Percentiles rank a stretch among this genome's conserved stretches.
phyloP scores from a whole-genome alignment of 257 asterid genomes.

The Nicotiana benthamiana region DNA sequence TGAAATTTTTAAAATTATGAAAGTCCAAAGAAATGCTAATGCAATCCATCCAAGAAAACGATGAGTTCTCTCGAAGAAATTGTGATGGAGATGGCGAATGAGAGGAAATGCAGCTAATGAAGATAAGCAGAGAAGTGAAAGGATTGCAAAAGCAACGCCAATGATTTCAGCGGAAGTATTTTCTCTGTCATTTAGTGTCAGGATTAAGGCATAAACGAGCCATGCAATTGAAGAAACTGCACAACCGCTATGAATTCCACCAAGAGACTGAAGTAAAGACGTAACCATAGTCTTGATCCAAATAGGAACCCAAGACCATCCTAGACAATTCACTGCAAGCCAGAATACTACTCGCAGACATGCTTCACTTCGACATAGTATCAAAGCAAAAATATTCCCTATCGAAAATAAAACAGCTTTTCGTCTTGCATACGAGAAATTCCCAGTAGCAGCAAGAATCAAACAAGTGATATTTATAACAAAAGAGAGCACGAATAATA shows the following conservation, averaged over 20 bases:
- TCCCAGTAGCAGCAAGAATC: constrained; percentile 49
- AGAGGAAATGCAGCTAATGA: constrained; percentile 62
- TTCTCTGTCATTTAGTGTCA: constrained; percentile 34
- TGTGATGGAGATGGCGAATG: constrained; percentile 78
- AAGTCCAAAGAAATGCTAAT: constrained; percentile 49
- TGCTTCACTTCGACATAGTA: constrained; percentile 64
- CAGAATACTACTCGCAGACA: constrained; percentile 46
- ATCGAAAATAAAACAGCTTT: constrained; percentile 44
- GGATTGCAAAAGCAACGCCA: constrained; percentile 42
- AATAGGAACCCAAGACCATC: constrained; percentile 49
- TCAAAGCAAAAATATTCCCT: constrained; percentile 47
- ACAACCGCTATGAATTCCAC: constrained; percentile 73
- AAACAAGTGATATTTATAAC: constrained; percentile 30
- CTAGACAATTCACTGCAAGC: constrained; percentile 47
- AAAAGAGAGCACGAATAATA: constrained; percentile 43
- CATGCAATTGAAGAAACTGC: constrained; percentile 67
- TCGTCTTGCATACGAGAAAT: constrained; percentile 38
- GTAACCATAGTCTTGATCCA: constrained; percentile 43
- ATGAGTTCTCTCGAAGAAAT: constrained; percentile 61
- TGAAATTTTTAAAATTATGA: constrained; percentile 37
- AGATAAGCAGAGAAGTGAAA: constrained; percentile 41
- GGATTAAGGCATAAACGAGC: constrained; percentile 50
- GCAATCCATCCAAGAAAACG: constrained; percentile 64
- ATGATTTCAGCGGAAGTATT: constrained; percentile 41
- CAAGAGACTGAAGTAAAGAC: constrained; percentile 50